Evolutionary conservation across 345 rosid species (phyloP), one percentile per base, ranked within the genome.

Genomic region (Leavenworthia alabamica): DNA sequence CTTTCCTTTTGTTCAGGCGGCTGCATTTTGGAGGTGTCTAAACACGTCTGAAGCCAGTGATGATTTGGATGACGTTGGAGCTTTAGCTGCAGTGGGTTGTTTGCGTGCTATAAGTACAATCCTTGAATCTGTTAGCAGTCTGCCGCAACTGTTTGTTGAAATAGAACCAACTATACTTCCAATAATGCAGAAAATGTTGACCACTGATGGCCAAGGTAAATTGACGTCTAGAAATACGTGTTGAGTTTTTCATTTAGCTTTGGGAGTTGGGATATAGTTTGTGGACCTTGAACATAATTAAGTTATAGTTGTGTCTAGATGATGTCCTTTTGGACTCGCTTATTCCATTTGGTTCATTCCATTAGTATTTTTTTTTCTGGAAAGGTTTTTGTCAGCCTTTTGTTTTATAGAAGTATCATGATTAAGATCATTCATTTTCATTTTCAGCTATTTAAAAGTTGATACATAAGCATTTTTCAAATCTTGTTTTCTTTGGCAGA

Each of bases 21-120:
- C 90, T 73, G 93, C 97, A 55, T 90, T 90, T 78, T 90, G 97
- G 97, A 85, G 86, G 82, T 90, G 96, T 73, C 78, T 87, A 79
- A 90, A 82, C 82, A 79, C 90, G 39, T 88, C 96, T 44, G 96
- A 90, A 73, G 85, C 86, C 48, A 88, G 75, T 54, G 95, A 86
- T 48, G 96, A 87, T 42, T 72, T 70, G 28, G 97, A 90, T 67
- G 96, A 90, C 73, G 75, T 90, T 68, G 97, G 97, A 69, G 97
- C 97, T 66, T 75, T 90, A 72, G 97, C 97, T 66, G 97, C 96
- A 31, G 97, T 85, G 57, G 96, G 96, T 66, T 90, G 97, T 75
- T 74, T 90, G 84, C 96, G 97, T 47, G 97, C 97, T 62, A 90
- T 90, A 72, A 82, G 97, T 78, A 90, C 97, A 27, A 87, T 90